A percentile compares a stretch with the other conserved stretches of the same genome.
phyloP scores from a whole-genome alignment of 2,329 filamentous ascomycete species.

The Thyridium curvatum region DNA sequence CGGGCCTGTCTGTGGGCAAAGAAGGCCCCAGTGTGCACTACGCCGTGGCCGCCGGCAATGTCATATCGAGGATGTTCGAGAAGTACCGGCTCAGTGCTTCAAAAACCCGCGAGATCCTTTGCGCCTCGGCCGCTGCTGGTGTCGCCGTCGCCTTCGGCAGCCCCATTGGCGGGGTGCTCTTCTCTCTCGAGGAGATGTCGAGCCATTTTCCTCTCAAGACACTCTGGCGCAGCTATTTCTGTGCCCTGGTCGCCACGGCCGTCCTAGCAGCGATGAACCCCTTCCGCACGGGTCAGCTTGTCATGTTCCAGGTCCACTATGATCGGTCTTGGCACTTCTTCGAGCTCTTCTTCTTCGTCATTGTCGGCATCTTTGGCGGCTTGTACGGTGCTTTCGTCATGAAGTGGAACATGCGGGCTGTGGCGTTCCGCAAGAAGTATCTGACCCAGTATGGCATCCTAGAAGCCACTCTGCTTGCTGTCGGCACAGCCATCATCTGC shows the following conservation, averaged over 20 bases:
- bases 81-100: constrained; percentile 90
- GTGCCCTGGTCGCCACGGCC: constrained; percentile 88
- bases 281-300: constrained; percentile 90
- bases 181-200: constrained; percentile 97
- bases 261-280: constrained; percentile 95
- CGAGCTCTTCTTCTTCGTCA: constrained; percentile 84
- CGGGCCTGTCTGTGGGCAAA: constrained; percentile 90
- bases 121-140: constrained; percentile 87
- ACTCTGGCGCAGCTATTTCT: constrained; percentile 97
- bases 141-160: constrained; percentile 96
- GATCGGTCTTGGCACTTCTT: constrained; percentile 98
- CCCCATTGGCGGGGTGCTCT: constrained; percentile 92
- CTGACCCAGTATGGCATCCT: constrained; percentile 76
- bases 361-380: constrained; percentile 88
- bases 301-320: constrained; percentile 98
- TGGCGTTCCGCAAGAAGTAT: constrained; percentile 92
- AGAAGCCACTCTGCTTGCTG: constrained; percentile 79
- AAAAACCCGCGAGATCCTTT: constrained; percentile 92
- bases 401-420: constrained; percentile 89
- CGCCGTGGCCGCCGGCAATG: constrained; percentile 93
- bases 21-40: constrained; percentile 99
- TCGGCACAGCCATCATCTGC: constrained; percentile 82
- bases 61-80: constrained; percentile 85
- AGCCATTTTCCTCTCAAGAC: constrained; percentile 95
- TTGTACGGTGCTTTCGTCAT: constrained; percentile 96